phyloP scores from a whole-genome alignment of 2,329 filamentous ascomycete species.

The Paecilomyces sp. region DNA sequence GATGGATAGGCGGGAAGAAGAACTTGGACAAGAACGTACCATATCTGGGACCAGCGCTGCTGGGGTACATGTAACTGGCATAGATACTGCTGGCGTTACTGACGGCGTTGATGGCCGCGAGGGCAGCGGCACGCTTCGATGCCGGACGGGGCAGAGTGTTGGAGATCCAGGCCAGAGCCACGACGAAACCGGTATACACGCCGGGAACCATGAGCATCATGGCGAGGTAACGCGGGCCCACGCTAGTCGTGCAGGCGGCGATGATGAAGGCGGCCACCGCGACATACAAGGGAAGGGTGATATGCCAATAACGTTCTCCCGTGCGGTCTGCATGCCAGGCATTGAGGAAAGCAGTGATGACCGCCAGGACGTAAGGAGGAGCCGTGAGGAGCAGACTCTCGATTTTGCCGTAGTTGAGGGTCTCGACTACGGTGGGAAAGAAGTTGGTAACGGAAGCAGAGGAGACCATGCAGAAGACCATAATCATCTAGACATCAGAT shows the following conservation, averaged over 20 bases:
- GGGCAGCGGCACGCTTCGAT: conserved; percentile 63
- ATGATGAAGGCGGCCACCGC: conserved; percentile 61
- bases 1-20: conserved; percentile 21
- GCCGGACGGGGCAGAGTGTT: conserved; percentile 69
- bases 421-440: conserved; percentile 63
- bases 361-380: conserved; percentile 56
- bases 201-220: conserved; percentile 67
- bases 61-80: conserved; percentile 60
- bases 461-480: conserved; percentile 52
- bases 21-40: conserved; percentile 22
- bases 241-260: conserved; percentile 53
- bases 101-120: conserved; percentile 70
- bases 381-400: conserved; percentile 57
- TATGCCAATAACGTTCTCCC: conserved; percentile 64
- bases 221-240: conserved; percentile 58
- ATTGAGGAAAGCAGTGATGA: conserved; percentile 57
- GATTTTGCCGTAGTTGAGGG: conserved; percentile 56
- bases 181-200: conserved; percentile 60
- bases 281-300: conserved; percentile 55
- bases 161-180: conserved; percentile 66
- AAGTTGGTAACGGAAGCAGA: conserved; percentile 59
- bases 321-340: conserved; percentile 66
- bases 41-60: conserved; percentile 34
- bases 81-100: conserved; percentile 65
- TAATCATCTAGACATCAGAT: conserved; percentile 36